phyloP scores from a whole-genome alignment of 2,329 filamentous ascomycete genomes.

The Sporothrix pseudoabietina region DNA sequence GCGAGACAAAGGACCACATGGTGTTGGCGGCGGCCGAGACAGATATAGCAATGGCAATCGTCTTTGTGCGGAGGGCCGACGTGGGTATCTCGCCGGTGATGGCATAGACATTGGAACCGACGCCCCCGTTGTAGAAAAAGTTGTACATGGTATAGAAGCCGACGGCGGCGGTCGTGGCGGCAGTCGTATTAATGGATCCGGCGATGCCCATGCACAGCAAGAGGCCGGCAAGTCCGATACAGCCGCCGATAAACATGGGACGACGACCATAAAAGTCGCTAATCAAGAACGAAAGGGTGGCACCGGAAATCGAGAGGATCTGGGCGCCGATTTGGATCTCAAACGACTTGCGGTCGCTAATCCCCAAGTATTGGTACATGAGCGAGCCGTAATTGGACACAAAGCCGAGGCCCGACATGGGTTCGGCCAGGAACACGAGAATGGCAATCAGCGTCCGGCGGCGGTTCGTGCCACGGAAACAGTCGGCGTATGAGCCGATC shows the following conservation, averaged over 20 bases:
- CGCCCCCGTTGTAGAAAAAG: slow-evolving; percentile 37
- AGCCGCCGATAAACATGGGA: slow-evolving; percentile 24
- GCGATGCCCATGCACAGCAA: slow-evolving; percentile 36
- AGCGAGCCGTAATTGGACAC: slow-evolving; percentile 22
- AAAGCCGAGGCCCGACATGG: slow-evolving; percentile 28
- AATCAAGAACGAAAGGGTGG: slow-evolving; percentile 38
- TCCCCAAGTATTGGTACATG: slow-evolving; percentile 29
- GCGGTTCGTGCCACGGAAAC: slow-evolving; percentile 42
- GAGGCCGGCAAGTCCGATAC: slow-evolving; percentile 40
- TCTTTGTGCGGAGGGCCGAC: slow-evolving; percentile 36
- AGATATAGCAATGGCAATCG: slow-evolving; percentile 34
- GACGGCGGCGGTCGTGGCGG: slow-evolving; percentile 36
- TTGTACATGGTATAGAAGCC: slow-evolving; percentile 37
- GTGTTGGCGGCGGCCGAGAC: slow-evolving; percentile 30
- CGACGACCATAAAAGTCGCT: slow-evolving; percentile 28
- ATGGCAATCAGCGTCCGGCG: slow-evolving; percentile 48
- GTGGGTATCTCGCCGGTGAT: slow-evolving; percentile 37
- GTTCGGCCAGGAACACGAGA: slow-evolving; percentile 51
- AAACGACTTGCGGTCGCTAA: slow-evolving; percentile 39
- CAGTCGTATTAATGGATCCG: slow-evolving; percentile 33
- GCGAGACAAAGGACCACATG: slow-evolving; percentile 36
- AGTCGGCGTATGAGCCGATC: slow-evolving; percentile 40
- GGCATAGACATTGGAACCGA: slow-evolving; percentile 37
- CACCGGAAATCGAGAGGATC: slow-evolving; percentile 45
- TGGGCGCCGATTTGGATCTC: slow-evolving; percentile 43